These are phyloP conservation scores for Alternaria sp. DNA, from an alignment of 2,329 filamentous ascomycete genomes.

Conservation along the genomic window DNA sequence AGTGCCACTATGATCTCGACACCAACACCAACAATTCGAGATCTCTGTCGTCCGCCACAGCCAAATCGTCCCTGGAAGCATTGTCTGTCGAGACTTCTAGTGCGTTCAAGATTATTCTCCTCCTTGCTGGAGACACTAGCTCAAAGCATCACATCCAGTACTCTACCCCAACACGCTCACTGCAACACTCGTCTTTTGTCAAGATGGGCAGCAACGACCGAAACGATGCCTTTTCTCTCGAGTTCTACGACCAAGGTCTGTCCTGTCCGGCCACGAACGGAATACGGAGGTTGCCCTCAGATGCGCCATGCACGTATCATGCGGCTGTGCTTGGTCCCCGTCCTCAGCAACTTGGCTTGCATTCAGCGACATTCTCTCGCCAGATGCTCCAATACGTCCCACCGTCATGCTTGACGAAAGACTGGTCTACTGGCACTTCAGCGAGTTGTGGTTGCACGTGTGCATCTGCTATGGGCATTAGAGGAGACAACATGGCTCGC, in stretches of 20 bases:
- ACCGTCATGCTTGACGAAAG: not conserved
- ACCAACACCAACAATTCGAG: not conserved
- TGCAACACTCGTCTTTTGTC: not conserved
- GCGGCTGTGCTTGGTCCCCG: not conserved
- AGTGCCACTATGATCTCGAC: not conserved
- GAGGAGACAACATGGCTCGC: not conserved
- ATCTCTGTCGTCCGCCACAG: not conserved
- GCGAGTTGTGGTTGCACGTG: slow-evolving; percentile 10
- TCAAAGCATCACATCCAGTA: not conserved
- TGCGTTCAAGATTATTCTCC: not conserved
- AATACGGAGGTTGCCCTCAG: not conserved
- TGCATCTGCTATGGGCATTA: not conserved
- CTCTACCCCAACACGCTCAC: not conserved
- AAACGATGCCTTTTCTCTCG: not conserved
- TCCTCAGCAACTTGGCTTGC: not conserved
- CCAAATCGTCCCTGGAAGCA: no score
- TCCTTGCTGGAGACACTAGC: not conserved
- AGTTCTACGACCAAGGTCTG: not conserved
- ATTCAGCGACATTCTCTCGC: not conserved
- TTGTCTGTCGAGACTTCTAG: not conserved
- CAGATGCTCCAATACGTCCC: slow-evolving; percentile 1
- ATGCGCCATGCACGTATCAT: slow-evolving; percentile 5
- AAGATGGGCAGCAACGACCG: not conserved
- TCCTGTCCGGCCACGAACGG: not conserved
- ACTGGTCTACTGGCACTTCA: slow-evolving; percentile 8